Base-by-base conservation (phyloP, 23 red algal species). In the Gracilaria vermiculophylla region DNA sequence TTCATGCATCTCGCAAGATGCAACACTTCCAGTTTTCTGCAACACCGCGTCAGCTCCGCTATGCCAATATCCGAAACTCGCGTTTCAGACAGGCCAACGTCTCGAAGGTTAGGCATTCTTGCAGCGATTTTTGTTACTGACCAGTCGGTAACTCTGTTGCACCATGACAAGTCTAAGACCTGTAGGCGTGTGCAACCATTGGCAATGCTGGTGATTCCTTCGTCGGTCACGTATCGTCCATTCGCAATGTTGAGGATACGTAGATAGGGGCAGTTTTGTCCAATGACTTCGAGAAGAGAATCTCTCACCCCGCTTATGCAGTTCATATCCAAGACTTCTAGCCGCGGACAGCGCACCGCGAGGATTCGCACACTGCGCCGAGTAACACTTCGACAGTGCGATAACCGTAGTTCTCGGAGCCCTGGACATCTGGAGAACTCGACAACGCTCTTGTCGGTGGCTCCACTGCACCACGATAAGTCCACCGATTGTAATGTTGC, bases 341-440 rank as follows among this genome's bases (percentile, higher is more conserved):
- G 49, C 3, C 87, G 87, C 32, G 87, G 87, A 71, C 87, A 91
- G 61, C 87, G 64, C 20, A 91, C 87, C 1, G 87, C 87, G 31
- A 91, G 71, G 37, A 91, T 91, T 17, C 87, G 57, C 44, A 91
- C 87, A 54, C 75, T 81, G 40, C 87, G 87, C 21, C 87, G 54
- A 39, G 87, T 81, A 17, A 91, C 87, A 17, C 33, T 55, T 56
- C 75, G 73, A 75, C 87, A 91, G 48, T 91, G 87, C 10, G 75
- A 81, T 14, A 91, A 49, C 13, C 87, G 87, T 14, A 91, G 47
- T 39, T 81, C 87, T 33, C 62, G 43, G 17, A 91, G 62, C 39
- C 87, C 87, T 57, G 87, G 87, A 45, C 87, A 91, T 53, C 87
- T 36, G n/a, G 87, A 91, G 53, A 81, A 91, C 75, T 91, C 87